Base-by-base conservation (phyloP, 768 basidiomycete species). In the Artomyces pyxidatus region DNA sequence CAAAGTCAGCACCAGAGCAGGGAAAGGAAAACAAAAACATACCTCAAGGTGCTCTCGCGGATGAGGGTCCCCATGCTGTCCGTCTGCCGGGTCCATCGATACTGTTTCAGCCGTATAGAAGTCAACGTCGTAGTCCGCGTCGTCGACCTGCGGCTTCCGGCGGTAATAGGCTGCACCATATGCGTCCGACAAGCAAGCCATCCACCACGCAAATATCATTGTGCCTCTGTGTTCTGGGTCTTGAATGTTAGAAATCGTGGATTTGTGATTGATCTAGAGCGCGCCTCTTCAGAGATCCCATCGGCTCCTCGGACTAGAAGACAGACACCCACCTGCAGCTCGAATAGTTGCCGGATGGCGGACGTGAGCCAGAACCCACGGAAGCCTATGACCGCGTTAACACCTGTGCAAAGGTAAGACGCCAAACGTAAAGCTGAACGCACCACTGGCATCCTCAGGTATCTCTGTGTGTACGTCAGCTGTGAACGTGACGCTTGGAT, bases 141-240 rank as follows among this genome's bases (percentile, higher is more conserved):
- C 89, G 62, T 89, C 87, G 7, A 57, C 48, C 73, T 77, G 63
- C 51, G 90, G 89, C 66, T 91, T 90, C 54, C 84, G 75, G 52
- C 89, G 79, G 68, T 91, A 89, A 65, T 90, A 92, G 27, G 81
- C 81, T 26, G 88, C 78, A 23, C 80, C 79, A 66, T 85, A 90
- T 6, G 89, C 88, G 59, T 96, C 93, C 28, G 78, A 74, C 40
- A 92, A 71, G 64, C 85, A 88, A 7, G 90, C 83, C 79, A 92
- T 86, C 90, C 92, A 94, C 85, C 91, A 93, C 1, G 90, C 85
- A 60, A 90, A 92, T 45, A 88, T 85, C 83, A 91, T 87, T 6
- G 85, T 88, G 22, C 86, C 84, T 45, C 84, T 79, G 43, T 73
- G 80, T 59, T 89, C 88, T 35, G 78, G 73, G 61, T 88, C 85